Evolutionary conservation across 306 rosid species (phyloP), one percentile per base, ranked within the genome.

Genomic region (Oxytropis ochrocephala): DNA sequence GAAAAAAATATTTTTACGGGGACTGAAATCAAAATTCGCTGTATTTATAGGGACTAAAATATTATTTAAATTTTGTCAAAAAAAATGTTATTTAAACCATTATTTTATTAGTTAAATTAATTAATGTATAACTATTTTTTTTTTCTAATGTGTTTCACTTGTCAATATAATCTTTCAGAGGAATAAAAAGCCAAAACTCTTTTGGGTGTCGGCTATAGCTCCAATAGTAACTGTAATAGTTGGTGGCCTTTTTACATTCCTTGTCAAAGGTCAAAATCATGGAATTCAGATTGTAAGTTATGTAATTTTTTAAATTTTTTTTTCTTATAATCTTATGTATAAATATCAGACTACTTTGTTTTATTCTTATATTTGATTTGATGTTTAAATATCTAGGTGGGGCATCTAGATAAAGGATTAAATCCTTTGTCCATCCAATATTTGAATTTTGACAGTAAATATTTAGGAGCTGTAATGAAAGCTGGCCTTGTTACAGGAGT

Each of bases 181-280:
- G 71, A 17, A 44, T 5, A 86, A 5, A 64, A 90, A 55, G 0
- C 90, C 90, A 55, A 83, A 90, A 75, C 84, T 93, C 24, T 93
- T 93, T 79, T 90, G 93, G 96, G 89, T 90, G 13, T 79, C 93
- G 1, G 98, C 98, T 0, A 80, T 93, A 67, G 82, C 84, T 73
- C 97, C 98, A 8, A 86, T 93, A 83, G 33, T 79, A 27, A 77
- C 82, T 2, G 84, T 93, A 6, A 5, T 90, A 5, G 43, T 78
- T 11, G 87, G 89, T 14, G 84, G 88, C 38, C 3, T 83, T 55
- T 82, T 86, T 73, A 85, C 93, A 9, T 86, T 59, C 81, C 80
- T 90, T 3, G 70, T 77, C n/a, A 64, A 88, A 9, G 91, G 89
- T 49, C 13, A 47, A 14, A 0, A 82, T 0, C 88, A 93, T 79